These are phyloP conservation scores for Penicillium atrosanguineum DNA, from an alignment of 495 filamentous ascomycete species.

Conservation along the genomic window DNA sequence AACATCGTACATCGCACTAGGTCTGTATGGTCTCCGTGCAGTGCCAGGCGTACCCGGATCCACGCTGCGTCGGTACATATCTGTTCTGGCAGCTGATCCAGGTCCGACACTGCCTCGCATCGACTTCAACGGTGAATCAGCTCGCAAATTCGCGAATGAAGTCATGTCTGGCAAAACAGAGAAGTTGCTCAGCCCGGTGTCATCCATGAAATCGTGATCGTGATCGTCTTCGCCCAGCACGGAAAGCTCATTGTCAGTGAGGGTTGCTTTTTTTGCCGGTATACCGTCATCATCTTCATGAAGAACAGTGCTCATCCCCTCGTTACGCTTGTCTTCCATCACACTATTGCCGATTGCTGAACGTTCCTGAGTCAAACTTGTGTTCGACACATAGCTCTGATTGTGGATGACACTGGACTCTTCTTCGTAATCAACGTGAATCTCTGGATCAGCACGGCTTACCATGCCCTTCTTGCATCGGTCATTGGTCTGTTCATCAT, in stretches of 20 bases:
- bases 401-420: conserved; percentile 27
- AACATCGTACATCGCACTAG: conserved; percentile 31
- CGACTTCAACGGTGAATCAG: conserved; percentile 54
- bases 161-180: conserved; percentile 88
- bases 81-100: conserved; percentile 19
- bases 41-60: conserved; percentile 39
- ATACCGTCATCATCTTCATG: conserved; percentile 25
- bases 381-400: conserved; percentile 18
- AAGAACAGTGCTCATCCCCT: conserved; percentile 46
- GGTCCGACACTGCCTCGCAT: conserved; percentile 32
- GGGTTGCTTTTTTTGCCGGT: conserved; percentile 20
- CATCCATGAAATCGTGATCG: conserved; percentile 57
- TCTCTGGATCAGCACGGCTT: conserved; percentile 26
- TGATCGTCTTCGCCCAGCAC: conserved; percentile 31
- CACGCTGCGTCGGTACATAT: conserved; percentile 16
- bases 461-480: conserved; percentile 34
- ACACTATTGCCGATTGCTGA: conserved; percentile 33
- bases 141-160: conserved; percentile 68
- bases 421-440: conserved; percentile 32
- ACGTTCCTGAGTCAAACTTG: conserved; percentile 15
- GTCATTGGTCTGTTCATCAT: conserved; percentile 20
- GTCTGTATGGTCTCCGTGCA: conserved; percentile 28
- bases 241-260: conserved; percentile 19
- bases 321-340: conserved; percentile 41
- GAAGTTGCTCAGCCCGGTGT: conserved; percentile 82